A percentile compares a stretch with the other conserved stretches of the same genome.
phyloP scores from a whole-genome alignment of 345 rosid genomes.

The Reutealis trisperma region DNA sequence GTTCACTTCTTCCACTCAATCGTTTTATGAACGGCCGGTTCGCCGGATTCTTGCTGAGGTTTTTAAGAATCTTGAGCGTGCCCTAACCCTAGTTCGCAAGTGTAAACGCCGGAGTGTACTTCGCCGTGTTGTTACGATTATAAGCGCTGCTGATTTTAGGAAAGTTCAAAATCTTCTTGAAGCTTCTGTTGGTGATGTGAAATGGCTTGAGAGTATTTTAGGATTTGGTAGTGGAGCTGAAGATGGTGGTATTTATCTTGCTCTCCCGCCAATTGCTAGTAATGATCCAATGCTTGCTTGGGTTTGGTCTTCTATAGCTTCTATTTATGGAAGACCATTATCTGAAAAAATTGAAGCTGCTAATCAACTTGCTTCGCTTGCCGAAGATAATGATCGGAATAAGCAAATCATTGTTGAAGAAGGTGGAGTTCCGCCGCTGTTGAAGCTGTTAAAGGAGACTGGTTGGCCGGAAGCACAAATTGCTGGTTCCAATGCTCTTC shows the following conservation, averaged over 20 bases:
- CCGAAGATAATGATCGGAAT: slow-evolving; percentile 74
- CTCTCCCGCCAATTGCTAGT: slow-evolving; percentile 85
- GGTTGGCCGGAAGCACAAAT: slow-evolving; percentile 67
- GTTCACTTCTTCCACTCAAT: slow-evolving; percentile 33
- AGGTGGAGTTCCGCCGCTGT: slow-evolving; percentile 70
- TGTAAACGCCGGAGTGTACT: slow-evolving; percentile 68
- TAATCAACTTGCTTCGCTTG: slow-evolving; percentile 62
- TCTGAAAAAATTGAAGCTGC: slow-evolving; percentile 77
- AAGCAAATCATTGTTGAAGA: slow-evolving; percentile 86
- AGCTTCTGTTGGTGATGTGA: slow-evolving; percentile 79
- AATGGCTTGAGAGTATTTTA: slow-evolving; percentile 66
- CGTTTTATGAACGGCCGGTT: slow-evolving; percentile 79
- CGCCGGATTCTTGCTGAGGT: slow-evolving; percentile 68
- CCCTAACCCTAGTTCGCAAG: slow-evolving; percentile 60
- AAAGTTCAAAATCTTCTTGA: slow-evolving; percentile 61
- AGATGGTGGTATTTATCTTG: slow-evolving; percentile 46
- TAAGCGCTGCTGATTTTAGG: slow-evolving; percentile 71
- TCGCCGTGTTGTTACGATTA: slow-evolving; percentile 62
- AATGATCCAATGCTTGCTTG: slow-evolving; percentile 89
- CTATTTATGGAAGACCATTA: slow-evolving; percentile 54
- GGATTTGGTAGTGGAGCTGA: slow-evolving; percentile 45
- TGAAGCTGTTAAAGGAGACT: slow-evolving; percentile 67
- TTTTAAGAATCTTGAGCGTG: slow-evolving; percentile 57
- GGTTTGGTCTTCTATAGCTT: slow-evolving; percentile 81
- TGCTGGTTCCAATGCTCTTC: slow-evolving; percentile 53